Evolutionary conservation across 352 stramenopile genomes (phyloP), one percentile per base, ranked within the genome.

Genomic region (Globisporangium apiculatum): DNA sequence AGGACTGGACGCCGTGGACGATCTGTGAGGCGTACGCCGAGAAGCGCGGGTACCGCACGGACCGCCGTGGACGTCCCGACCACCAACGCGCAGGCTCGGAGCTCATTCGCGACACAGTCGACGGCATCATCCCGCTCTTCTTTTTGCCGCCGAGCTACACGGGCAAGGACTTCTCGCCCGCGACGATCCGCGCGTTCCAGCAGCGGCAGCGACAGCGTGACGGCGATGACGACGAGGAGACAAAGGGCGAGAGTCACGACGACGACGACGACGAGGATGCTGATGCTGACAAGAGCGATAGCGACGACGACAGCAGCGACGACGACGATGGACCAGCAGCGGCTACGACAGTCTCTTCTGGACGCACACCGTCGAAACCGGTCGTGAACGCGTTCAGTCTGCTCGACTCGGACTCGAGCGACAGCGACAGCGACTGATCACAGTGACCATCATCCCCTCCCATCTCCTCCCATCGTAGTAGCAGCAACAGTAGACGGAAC

Each of bases 341-440:
- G 45, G 35, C 3, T 17, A 55, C 11, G 47, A 50, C 38, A 35
- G 45, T 31, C 24, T 3, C 24, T 31, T 31, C 24, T 31, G 24
- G 24, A 31, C 24, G 24, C 24, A 31, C 24, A n/a, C 15, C 15
- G 10, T 14, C 15, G 14, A 49, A 31, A 31, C 89, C 56, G 52
- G 93, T 7, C 63, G 80, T 96, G 51, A 76, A 89, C 58, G 86
- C 87, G 7, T 89, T 97, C 60, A 74, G 76, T 48, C 62, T 94
- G 18, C 64, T 97, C 17, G 84, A 96, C 62, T 77, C 72, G 15
- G 90, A 89, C 58, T 95, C 91, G 50, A 96, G 93, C 66, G 87
- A 96, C 17, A 76, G 68, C 14, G 69, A 76, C 42, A 65, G 54
- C 43, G 58, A 60, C 38, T 58, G 24, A 31, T 31, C 24, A 31